Percentiles rank a stretch among this genome's conserved stretches.
Evolutionary conservation across 1,139 yeast genomes (phyloP).

Genomic region (Pichia inconspicua): DNA sequence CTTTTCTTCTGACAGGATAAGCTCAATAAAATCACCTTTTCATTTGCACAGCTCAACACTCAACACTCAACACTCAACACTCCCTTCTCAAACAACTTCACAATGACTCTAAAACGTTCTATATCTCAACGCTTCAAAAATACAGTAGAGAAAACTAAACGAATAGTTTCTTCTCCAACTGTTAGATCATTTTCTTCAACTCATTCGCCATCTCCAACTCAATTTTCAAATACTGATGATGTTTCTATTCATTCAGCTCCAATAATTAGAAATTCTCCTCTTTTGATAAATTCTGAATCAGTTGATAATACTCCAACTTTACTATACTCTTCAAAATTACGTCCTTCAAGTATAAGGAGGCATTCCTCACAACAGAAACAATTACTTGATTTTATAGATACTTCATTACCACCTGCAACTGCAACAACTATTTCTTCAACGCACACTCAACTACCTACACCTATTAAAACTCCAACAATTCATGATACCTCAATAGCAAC

Average conservation of each 20-base stretch:
- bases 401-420: neutral
- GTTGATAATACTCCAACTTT: constrained; percentile 3
- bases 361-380: constrained; percentile 3
- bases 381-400: constrained; percentile 8
- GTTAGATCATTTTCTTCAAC: neutral
- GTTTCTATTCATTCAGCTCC: neutral
- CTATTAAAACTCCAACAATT: neutral
- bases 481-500: neutral
- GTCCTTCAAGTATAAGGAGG: constrained; percentile 8
- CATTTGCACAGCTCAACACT: no score
- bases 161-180: constrained; percentile 10
- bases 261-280: neutral
- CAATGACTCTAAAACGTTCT: constrained; percentile 16
- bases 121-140: constrained; percentile 15
- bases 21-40: neutral
- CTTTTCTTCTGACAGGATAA: neutral
- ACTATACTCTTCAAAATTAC: constrained; percentile 5
- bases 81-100: neutral
- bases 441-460: constrained; percentile 1
- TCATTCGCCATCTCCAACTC: neutral
- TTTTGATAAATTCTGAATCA: constrained; percentile 1
- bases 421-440: neutral
- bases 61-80: neutral
- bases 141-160: constrained; percentile 16
- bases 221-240: neutral